Evolutionary conservation across 306 rosid species (phyloP).

Genomic region (Hylodesmum podocarpum): DNA sequence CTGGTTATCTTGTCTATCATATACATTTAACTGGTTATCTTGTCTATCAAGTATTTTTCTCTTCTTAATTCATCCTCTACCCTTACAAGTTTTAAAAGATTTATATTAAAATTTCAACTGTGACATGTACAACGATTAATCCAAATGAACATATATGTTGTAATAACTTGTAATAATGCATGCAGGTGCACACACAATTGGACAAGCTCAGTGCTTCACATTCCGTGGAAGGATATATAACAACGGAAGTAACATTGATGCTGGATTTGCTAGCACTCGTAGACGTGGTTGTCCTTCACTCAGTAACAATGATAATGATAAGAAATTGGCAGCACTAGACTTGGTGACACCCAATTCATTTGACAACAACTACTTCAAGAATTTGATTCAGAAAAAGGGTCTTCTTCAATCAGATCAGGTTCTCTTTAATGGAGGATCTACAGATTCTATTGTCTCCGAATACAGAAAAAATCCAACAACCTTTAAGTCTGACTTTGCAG

Average conservation of each 20-base stretch:
- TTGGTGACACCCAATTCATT: constrained; percentile 63
- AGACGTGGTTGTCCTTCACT: constrained; percentile 42
- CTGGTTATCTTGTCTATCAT: too few relatives aligned
- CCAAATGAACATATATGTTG: background rate
- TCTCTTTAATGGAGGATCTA: constrained; percentile 36
- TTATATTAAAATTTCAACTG: background rate
- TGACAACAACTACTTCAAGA: constrained; percentile 58
- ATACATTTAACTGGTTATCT: too few relatives aligned
- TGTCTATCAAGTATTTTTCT: too few relatives aligned
- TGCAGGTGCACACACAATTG: constrained; percentile 55
- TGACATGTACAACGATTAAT: background rate
- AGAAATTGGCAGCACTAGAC: constrained; percentile 50
- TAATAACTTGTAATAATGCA: background rate
- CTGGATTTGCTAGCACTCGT: constrained; percentile 49
- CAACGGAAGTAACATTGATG: constrained; percentile 47
- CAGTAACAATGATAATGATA: background rate
- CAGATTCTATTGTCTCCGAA: constrained; percentile 24
- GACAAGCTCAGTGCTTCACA: constrained; percentile 52
- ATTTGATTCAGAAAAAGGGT: constrained; percentile 57
- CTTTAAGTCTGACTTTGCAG: constrained; percentile 35
- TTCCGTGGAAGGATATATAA: constrained; percentile 54
- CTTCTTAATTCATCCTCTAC: too few relatives aligned
- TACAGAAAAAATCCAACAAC: constrained; percentile 36
- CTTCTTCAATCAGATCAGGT: constrained; percentile 54
- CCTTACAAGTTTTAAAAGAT: too few relatives aligned